Evolutionary conservation across 1,284 basidiomycete genomes (phyloP).

Genomic region (Ganoderma lucidum): DNA sequence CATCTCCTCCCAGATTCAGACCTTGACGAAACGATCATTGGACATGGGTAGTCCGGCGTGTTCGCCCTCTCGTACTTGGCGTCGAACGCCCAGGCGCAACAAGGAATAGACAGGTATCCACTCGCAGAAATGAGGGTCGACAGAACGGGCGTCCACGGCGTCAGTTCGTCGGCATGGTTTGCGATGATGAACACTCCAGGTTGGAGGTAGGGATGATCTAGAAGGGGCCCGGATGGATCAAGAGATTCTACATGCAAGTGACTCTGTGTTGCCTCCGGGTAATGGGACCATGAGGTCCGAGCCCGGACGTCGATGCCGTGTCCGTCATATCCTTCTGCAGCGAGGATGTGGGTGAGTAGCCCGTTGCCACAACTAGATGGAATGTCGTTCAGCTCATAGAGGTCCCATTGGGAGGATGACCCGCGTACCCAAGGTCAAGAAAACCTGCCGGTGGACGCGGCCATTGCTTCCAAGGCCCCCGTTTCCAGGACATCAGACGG

Average conservation of each 20-base stretch:
- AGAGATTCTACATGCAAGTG: conserved; percentile 71
- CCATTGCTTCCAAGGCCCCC: conserved; percentile 73
- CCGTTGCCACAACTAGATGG: conserved; percentile 83
- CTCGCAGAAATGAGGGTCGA: conserved; percentile 66
- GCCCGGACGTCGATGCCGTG: conserved; percentile 86
- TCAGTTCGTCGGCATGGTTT: conserved; percentile 97
- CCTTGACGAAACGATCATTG: conserved; percentile 50
- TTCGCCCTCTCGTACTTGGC: conserved; percentile 62
- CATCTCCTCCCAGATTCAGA: conserved; percentile 67
- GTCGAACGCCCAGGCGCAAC: conserved; percentile 87
- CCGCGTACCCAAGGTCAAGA: conserved; percentile 81
- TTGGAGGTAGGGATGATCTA: conserved; percentile 38
- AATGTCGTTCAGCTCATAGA: conserved; percentile 2
- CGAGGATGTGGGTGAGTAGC: conserved; percentile 86
- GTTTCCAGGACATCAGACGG: conserved; percentile 29
- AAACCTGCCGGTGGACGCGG: conserved; percentile 85
- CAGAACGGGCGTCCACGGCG: conserved; percentile 87
- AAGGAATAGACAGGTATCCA: conserved; percentile 91
- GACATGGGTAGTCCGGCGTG: conserved; percentile 48
- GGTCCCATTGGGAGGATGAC: neutral
- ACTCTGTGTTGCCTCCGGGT: conserved; percentile 65
- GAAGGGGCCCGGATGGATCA: conserved; percentile 52
- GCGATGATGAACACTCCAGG: conserved; percentile 84
- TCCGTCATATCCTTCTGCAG: conserved; percentile 85
- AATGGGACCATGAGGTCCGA: conserved; percentile 74